A percentile compares a stretch with the other conserved stretches of the same genome.
phyloP scores from a whole-genome alignment of 1,139 yeast species.

The Zygosaccharomyces sapae region DNA sequence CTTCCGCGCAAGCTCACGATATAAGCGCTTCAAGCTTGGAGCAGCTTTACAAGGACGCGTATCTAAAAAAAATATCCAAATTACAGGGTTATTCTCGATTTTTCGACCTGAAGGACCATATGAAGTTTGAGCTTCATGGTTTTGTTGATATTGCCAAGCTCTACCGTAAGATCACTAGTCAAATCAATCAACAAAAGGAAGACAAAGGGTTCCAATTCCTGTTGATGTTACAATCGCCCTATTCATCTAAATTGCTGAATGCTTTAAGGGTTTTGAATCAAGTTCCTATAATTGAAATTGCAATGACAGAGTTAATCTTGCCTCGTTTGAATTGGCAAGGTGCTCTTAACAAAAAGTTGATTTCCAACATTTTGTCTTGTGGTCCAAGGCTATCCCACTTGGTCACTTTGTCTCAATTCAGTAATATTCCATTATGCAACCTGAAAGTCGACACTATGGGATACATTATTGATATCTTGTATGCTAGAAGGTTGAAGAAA shows the following conservation, averaged over 20 bases:
- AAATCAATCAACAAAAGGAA: conserved; percentile 56
- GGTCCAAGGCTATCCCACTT: conserved; percentile 73
- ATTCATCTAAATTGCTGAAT: conserved; percentile 43
- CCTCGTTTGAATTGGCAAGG: conserved; percentile 90
- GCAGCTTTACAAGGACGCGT: conserved; percentile 53
- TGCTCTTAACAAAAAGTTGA: conserved; percentile 59
- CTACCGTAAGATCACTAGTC: conserved; percentile 51
- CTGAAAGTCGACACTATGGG: conserved; percentile 71
- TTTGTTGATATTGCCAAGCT: conserved; percentile 50
- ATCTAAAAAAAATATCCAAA: conserved; percentile 45
- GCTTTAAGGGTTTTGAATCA: conserved; percentile 47
- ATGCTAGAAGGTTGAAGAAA: conserved; percentile 68
- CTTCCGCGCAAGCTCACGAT: conserved; percentile 64
- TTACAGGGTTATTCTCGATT: conserved; percentile 43
- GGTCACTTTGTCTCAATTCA: conserved; percentile 61
- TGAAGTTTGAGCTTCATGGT: conserved; percentile 51
- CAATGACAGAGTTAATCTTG: conserved; percentile 50
- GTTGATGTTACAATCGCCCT: conserved; percentile 72
- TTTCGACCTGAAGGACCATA: conserved; percentile 49
- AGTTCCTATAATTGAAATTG: conserved; percentile 64
- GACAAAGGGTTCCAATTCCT: conserved; percentile 66
- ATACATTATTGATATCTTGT: conserved; percentile 76
- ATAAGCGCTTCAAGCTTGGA: conserved; percentile 50
- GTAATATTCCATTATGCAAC: conserved; percentile 84
- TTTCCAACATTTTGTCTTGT: conserved; percentile 67